Percentiles rank a stretch among this genome's conserved stretches.
phyloP scores from a whole-genome alignment of 2,329 filamentous ascomycete species.

The Fusarium keratoplasticum region DNA sequence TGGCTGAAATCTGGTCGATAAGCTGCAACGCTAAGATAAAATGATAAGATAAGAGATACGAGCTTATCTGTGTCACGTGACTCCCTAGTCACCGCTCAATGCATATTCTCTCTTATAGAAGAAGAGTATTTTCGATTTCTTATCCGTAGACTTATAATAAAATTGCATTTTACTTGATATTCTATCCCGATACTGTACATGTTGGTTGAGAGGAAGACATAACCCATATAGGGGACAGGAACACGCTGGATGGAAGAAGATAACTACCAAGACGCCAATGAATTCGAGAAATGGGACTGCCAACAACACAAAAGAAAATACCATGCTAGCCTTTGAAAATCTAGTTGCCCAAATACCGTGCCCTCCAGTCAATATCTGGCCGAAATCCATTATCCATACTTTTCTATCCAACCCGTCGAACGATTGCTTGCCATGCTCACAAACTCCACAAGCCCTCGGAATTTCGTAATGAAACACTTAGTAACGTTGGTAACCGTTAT shows the following conservation, averaged over 20 bases:
- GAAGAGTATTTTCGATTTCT: not conserved
- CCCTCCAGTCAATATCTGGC: not conserved
- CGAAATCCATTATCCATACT: not conserved
- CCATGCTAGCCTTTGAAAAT: not conserved
- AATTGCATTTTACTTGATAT: not conserved
- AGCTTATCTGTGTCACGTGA: not conserved
- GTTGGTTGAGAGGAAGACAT: not conserved
- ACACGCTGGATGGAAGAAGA: not conserved
- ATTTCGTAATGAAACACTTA: not conserved
- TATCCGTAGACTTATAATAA: not conserved
- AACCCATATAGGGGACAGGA: not conserved
- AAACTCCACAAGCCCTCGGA: not conserved
- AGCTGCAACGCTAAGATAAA: not conserved
- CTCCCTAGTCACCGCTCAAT: too few species aligned
- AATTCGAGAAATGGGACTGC: not conserved
- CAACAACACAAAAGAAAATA: not conserved
- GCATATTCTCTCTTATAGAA: not conserved
- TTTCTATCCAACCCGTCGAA: not conserved
- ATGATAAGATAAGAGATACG: not conserved
- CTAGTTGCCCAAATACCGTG: not conserved
- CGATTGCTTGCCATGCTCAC: not conserved
- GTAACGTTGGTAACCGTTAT: not conserved
- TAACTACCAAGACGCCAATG: not conserved
- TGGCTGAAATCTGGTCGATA: not conserved
- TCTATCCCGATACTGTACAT: not conserved